Conservation (phyloP, 208 protist genomes). For the Crithidia brevicula region DNA sequence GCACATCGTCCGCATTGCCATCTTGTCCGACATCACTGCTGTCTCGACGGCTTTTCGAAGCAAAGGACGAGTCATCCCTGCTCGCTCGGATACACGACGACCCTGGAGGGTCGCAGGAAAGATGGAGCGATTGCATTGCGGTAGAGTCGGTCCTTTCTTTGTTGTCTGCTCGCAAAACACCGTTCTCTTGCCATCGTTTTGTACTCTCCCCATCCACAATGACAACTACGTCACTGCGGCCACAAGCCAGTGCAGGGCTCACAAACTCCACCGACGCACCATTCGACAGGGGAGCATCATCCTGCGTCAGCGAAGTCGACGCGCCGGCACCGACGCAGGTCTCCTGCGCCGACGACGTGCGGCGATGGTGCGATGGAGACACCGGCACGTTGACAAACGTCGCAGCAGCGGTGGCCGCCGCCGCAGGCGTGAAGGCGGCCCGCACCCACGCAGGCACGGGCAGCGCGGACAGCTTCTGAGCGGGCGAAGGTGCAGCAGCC, state of each 20-base stretch:
- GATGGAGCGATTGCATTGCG: not conserved
- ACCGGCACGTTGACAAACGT: not conserved
- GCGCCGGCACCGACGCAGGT: not conserved
- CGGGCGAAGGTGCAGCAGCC: not conserved
- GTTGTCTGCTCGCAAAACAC: not conserved
- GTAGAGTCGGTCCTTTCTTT: not conserved
- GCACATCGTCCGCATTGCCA: not conserved
- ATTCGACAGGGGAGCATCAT: not conserved
- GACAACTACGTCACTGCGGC: too few relatives aligned
- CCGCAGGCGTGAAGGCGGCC: constrained; percentile 19
- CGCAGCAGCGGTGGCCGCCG: not conserved
- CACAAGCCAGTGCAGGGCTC: too few relatives aligned
- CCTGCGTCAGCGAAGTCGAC: not conserved
- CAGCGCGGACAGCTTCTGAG: not conserved
- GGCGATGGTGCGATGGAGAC: not conserved
- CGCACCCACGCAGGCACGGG: constrained; percentile 25
- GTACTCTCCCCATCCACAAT: too few relatives aligned
- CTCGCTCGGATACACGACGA: not conserved
- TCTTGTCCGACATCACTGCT: not conserved
- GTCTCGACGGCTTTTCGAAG: too few relatives aligned
- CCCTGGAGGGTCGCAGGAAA: not conserved
- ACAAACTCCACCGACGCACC: not conserved
- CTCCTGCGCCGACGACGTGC: not conserved
- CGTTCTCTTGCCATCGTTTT: too few relatives aligned
- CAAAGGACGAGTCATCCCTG: not conserved